Evolutionary conservation across 2,329 filamentous ascomycete species (phyloP), one percentile per base, ranked within the genome.

Genomic region (Aschersonia sp.): DNA sequence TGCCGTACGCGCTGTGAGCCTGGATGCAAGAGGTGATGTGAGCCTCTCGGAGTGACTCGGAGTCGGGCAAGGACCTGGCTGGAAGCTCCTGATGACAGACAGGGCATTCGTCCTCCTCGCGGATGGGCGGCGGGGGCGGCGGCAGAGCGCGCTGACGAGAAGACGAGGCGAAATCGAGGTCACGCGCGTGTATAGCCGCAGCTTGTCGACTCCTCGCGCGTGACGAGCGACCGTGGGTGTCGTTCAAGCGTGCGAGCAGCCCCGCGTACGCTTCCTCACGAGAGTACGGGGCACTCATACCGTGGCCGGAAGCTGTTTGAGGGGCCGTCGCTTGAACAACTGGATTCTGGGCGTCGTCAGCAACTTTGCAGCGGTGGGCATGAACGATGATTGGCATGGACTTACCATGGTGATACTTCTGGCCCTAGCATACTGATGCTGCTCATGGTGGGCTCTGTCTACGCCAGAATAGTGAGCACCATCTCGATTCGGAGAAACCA

Each of bases 61-160:
- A 76, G 51, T 79, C 70, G 2, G 70, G 60, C 2, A 81, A 66
- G 5, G 60, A 61, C 14, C 69, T 67, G 2, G 77, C 73, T 0
- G 84, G 83, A 4, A 88, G 70, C 62, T 87, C 83, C 39, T 70
- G 65, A 56, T 85, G 83, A 55, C 85, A 90, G 43, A 89, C 75
- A 0, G 84, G 84, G 51, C 85, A 90, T 56, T 87, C 82, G 58
- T 89, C 84, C 58, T 88, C 84, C 59, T 89, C 85, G 5, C 72
- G 69, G 4, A 22, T 7, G 7, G 40, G 40, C 40, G 9, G 40
- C 40, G 40, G 40, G 9, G 40, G 10, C 14, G 65, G 68, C 1
- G 65, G 68, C 39, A 64, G 57, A 31, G 62, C 65, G 30, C 64
- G 67, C 40, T 61, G 66, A 14, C 61, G 56, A 4, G 64, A 62